phyloP scores from a whole-genome alignment of 1,284 basidiomycete genomes.

The Earliella scabrosa region DNA sequence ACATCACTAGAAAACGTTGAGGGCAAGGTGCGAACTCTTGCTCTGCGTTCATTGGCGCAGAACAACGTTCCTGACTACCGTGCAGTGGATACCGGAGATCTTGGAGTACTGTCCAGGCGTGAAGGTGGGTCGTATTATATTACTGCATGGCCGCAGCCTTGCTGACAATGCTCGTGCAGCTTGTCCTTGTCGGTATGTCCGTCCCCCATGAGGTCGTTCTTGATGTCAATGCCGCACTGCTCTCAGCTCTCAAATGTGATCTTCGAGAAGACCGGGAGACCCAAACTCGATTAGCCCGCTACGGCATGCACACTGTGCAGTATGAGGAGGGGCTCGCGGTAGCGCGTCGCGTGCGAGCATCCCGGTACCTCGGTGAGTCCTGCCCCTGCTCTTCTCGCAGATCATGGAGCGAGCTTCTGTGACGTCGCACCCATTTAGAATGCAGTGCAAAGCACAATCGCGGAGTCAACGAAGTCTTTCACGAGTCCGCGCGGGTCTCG shows the following conservation, averaged over 20 bases:
- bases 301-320: conserved; percentile 73
- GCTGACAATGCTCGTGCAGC: conserved; percentile 42
- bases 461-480: conserved; percentile 91
- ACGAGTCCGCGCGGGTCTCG: conserved; percentile 87
- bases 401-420: not conserved
- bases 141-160: not conserved
- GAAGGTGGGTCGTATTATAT: conserved; percentile 55
- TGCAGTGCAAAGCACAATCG: conserved; percentile 96
- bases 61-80: not conserved
- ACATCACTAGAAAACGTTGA: conserved; percentile 92
- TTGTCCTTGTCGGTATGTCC: conserved; percentile 78
- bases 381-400: not conserved
- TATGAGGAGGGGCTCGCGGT: conserved; percentile 91
- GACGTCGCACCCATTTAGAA: conserved; percentile 52
- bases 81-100: conserved; percentile 88
- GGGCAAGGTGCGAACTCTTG: conserved; percentile 66
- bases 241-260: conserved; percentile 94
- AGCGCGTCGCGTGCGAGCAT: conserved; percentile 89
- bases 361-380: conserved; percentile 83
- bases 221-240: too few species aligned
- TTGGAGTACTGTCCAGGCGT: conserved; percentile 92
- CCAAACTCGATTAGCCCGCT: conserved; percentile 69
- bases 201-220: too few species aligned
- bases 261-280: conserved; percentile 79
- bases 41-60: not conserved